Conservation (phyloP, 2,329 filamentous ascomycete species). For the Claviceps lovelessii region DNA sequence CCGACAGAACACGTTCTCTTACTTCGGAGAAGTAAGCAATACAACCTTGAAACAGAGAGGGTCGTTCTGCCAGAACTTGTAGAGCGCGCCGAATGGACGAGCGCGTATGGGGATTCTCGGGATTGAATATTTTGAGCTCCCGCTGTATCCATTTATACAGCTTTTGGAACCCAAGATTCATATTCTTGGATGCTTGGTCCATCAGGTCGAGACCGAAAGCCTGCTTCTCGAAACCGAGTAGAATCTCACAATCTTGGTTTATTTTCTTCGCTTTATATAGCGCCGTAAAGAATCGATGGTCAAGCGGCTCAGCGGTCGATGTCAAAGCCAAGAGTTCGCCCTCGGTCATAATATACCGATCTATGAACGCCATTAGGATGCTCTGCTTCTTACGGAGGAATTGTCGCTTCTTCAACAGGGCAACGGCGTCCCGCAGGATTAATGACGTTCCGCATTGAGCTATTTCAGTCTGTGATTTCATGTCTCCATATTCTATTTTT, state of each 20-base stretch:
- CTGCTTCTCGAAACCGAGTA: constrained; percentile 84
- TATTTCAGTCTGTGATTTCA: constrained; percentile 62
- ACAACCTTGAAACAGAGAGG: constrained; percentile 82
- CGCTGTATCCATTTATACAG: constrained; percentile 90
- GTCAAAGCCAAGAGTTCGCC: constrained; percentile 65
- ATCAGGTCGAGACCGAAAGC: constrained; percentile 78
- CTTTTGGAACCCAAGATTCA: constrained; percentile 88
- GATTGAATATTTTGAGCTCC: constrained; percentile 80
- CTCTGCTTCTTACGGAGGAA: constrained; percentile 69
- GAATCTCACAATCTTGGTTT: constrained; percentile 71
- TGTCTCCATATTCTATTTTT: constrained; percentile 65
- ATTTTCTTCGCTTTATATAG: constrained; percentile 74
- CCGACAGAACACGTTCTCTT: constrained; percentile 70
- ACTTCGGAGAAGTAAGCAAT: constrained; percentile 87
- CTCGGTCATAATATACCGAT: constrained; percentile 73
- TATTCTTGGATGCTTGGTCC: constrained; percentile 72
- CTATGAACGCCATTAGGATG: constrained; percentile 60
- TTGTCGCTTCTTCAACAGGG: constrained; percentile 56
- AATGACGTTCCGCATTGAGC: constrained; percentile 61
- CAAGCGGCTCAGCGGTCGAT: constrained; percentile 64
- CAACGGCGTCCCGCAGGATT: constrained; percentile 62
- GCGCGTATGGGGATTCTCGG: constrained; percentile 89
- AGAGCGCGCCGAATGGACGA: constrained; percentile 70
- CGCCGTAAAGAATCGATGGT: constrained; percentile 69
- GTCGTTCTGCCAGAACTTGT: constrained; percentile 75